Conservation (phyloP, 805 yeast species). For the Blastobotrys parvus region DNA sequence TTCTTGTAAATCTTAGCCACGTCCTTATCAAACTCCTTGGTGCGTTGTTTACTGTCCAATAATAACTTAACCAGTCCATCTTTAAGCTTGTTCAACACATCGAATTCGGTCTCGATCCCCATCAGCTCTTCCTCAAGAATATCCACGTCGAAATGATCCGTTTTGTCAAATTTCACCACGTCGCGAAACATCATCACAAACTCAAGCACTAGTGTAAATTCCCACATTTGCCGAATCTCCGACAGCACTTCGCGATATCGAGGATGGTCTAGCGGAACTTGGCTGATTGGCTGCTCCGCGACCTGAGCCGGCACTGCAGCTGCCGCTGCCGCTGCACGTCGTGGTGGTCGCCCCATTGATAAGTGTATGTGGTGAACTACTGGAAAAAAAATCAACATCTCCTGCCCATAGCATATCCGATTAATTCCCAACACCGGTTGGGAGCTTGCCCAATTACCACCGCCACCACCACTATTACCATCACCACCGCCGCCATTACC, state of each 20-base stretch:
- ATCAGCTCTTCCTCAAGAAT: slow-evolving; percentile 27
- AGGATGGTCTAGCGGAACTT: slow-evolving; percentile 10
- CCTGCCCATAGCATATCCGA: no score
- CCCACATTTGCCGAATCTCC: slow-evolving; percentile 25
- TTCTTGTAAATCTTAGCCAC: slow-evolving; percentile 10
- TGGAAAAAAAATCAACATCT: no score
- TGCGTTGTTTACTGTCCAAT: slow-evolving; percentile 6
- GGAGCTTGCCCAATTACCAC: no score
- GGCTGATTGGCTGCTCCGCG: no score
- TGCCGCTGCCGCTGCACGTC: no score
- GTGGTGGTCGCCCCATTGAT: no score
- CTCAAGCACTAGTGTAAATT: slow-evolving; percentile 23
- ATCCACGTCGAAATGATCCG: slow-evolving; percentile 20
- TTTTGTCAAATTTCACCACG: slow-evolving; percentile 19
- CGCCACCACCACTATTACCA: no score
- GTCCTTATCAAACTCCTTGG: slow-evolving; percentile 8
- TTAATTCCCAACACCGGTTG: no score
- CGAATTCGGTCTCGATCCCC: slow-evolving; percentile 13
- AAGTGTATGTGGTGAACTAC: no score
- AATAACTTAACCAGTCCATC: slow-evolving; percentile 5
- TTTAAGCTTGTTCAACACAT: slow-evolving; percentile 7
- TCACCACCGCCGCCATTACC: no score
- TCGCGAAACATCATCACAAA: slow-evolving; percentile 23
- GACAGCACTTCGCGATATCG: slow-evolving; percentile 13
- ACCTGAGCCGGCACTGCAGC: no score